These are phyloP conservation scores for Ulmus americana DNA, from an alignment of 331 rosid genomes.

Conservation along the genomic window DNA sequence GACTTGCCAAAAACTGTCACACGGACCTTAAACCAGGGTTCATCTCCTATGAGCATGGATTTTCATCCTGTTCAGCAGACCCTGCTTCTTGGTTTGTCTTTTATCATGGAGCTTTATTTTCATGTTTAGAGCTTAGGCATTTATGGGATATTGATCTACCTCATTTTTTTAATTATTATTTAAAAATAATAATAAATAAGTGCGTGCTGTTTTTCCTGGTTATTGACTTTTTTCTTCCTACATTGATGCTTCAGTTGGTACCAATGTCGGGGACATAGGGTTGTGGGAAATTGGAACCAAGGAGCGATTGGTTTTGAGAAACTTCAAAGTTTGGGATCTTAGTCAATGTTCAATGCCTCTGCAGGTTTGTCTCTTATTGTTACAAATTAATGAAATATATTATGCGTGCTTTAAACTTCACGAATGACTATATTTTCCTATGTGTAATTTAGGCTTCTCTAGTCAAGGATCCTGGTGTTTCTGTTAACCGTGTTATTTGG, in stretches of 20 bases:
- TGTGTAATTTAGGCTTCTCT: constrained; percentile 42
- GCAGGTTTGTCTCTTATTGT: constrained; percentile 44
- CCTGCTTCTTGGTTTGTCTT: constrained; percentile 62
- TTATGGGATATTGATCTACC: constrained; percentile 2
- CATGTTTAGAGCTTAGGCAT: not conserved
- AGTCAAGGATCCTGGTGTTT: constrained; percentile 55
- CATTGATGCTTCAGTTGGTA: constrained; percentile 47
- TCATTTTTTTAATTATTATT: not conserved
- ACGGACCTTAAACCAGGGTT: constrained; percentile 72
- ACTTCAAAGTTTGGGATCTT: constrained; percentile 87
- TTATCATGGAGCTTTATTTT: not conserved
- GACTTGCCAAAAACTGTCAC: constrained; percentile 68
- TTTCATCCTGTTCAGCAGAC: constrained; percentile 84
- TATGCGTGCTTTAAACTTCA: constrained; percentile 11
- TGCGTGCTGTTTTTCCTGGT: constrained; percentile 5
- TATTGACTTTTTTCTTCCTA: constrained; percentile 4
- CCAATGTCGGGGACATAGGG: constrained; percentile 81
- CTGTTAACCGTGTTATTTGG: constrained; percentile 64
- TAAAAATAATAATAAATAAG: not conserved
- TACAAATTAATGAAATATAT: constrained; percentile 4
- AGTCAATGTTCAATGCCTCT: constrained; percentile 67
- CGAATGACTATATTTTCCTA: constrained; percentile 17
- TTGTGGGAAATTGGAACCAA: constrained; percentile 90
- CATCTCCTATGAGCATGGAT: constrained; percentile 93
- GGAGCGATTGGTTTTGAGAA: constrained; percentile 65